These are phyloP conservation scores for Aspergillus felis DNA, from an alignment of 2,329 filamentous ascomycete species.

Conservation along the genomic window DNA sequence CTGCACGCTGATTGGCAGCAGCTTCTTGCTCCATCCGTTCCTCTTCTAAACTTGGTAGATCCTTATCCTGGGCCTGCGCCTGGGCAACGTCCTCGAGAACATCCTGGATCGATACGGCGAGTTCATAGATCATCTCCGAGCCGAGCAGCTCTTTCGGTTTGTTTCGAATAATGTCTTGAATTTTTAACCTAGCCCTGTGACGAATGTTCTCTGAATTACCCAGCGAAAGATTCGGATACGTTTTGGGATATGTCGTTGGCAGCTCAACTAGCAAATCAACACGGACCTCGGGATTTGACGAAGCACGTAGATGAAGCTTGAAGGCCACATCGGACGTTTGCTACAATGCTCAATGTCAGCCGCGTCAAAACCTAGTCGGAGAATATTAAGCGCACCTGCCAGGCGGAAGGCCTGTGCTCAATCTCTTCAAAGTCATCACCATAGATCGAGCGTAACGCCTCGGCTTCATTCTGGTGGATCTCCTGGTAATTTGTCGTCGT, in stretches of 20 bases:
- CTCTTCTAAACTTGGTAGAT: conserved; percentile 81
- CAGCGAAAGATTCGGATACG: conserved; percentile 67
- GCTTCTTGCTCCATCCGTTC: conserved; percentile 82
- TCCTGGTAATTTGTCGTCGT: conserved; percentile 68
- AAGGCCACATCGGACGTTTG: conserved; percentile 77
- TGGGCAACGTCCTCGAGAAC: conserved; percentile 82
- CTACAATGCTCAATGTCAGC: conserved; percentile 36
- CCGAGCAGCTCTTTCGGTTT: conserved; percentile 63
- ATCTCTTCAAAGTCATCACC: conserved; percentile 80
- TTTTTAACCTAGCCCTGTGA: conserved; percentile 66
- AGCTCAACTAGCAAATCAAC: conserved; percentile 73
- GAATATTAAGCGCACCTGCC: conserved; percentile 63
- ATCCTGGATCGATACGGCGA: conserved; percentile 59
- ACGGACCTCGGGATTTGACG: conserved; percentile 66
- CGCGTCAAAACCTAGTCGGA: conserved; percentile 6
- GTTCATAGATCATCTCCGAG: conserved; percentile 62
- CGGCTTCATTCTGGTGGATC: conserved; percentile 81
- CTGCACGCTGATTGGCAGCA: conserved; percentile 55
- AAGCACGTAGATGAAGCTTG: conserved; percentile 71
- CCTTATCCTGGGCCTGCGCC: conserved; percentile 67
- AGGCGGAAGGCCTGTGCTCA: conserved; percentile 66
- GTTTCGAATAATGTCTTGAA: conserved; percentile 65
- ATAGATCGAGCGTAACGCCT: conserved; percentile 83
- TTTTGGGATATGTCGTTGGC: conserved; percentile 87
- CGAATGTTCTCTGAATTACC: conserved; percentile 63